Percentiles rank a stretch among this genome's conserved stretches.
phyloP scores from a whole-genome alignment of 148 eudicot genomes.

The Rhododendron kiyosumense region DNA sequence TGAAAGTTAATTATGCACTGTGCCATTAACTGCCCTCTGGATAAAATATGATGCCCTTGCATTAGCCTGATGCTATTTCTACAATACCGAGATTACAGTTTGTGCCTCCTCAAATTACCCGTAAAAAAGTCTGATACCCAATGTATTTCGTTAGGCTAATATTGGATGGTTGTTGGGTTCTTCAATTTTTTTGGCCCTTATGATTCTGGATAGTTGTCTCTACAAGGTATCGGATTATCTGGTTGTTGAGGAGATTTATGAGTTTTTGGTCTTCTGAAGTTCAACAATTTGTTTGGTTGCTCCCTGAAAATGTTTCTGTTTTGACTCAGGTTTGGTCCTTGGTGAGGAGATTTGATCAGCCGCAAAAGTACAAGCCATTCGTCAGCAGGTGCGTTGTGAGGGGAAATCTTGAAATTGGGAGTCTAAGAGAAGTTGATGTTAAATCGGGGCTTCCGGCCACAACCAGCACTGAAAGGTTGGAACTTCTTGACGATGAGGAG shows the following conservation, averaged over 20 bases:
- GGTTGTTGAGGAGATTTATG: background rate
- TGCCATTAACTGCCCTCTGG: background rate
- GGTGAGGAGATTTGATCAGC: slow-evolving; percentile 56
- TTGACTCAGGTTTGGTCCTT: slow-evolving; percentile 43
- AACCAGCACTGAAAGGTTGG: slow-evolving; percentile 50
- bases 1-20: background rate
- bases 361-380: slow-evolving; percentile 53
- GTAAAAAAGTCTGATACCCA: background rate
- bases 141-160: background rate
- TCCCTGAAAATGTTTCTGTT: background rate
- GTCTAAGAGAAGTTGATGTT: slow-evolving; percentile 48
- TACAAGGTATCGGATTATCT: background rate
- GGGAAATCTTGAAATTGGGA: slow-evolving; percentile 50
- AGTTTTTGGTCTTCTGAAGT: background rate
- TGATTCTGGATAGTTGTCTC: background rate
- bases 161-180: background rate
- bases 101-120: background rate
- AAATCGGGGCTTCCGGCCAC: slow-evolving; percentile 53
- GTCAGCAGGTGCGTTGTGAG: slow-evolving; percentile 35
- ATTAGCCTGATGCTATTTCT: background rate
- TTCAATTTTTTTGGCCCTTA: background rate
- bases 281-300: background rate
- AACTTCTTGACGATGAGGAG: slow-evolving; percentile 43
- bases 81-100: background rate
- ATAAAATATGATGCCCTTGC: background rate